phyloP scores from a whole-genome alignment of 495 filamentous ascomycete genomes.

The Xylaria nigripes region DNA sequence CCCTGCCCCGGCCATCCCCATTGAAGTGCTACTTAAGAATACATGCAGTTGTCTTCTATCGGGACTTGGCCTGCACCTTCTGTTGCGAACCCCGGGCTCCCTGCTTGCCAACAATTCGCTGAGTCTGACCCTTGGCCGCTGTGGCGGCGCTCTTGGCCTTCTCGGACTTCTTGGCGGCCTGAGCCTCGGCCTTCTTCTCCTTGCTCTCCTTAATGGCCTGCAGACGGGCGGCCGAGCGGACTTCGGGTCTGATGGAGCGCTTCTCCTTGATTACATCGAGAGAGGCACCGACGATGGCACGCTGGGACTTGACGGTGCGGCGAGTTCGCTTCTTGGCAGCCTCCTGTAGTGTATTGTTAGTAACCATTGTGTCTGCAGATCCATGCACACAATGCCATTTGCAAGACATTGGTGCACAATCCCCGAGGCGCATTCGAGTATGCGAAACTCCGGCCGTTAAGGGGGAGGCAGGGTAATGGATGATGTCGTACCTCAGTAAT shows the following conservation, averaged over 20 bases:
- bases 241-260: constrained; percentile 85
- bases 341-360: constrained; percentile 64
- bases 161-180: constrained; percentile 94
- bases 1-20: constrained; percentile 3
- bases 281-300: constrained; percentile 96
- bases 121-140: constrained; percentile 64
- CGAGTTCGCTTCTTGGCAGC: constrained; percentile 98
- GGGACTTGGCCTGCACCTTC: constrained; percentile 81
- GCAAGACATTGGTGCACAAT: not conserved
- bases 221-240: constrained; percentile 81
- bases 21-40: constrained; percentile 2
- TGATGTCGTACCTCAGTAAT: constrained; percentile 86
- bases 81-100: constrained; percentile 81
- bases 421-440: not conserved
- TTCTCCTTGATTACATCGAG: constrained; percentile 99
- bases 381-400: not conserved
- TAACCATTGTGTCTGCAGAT: constrained; percentile 10
- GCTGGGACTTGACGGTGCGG: constrained; percentile 96
- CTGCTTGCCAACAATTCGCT: constrained; percentile 88
- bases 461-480: not conserved
- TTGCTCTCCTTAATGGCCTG: constrained; percentile 92
- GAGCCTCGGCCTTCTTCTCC: constrained; percentile 85
- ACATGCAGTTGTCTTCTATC: constrained; percentile 49
- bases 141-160: constrained; percentile 88
- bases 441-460: not conserved